These are phyloP conservation scores for Hymenochaete sp. DNA, from an alignment of 1,284 basidiomycete genomes.

Conservation along the genomic window DNA sequence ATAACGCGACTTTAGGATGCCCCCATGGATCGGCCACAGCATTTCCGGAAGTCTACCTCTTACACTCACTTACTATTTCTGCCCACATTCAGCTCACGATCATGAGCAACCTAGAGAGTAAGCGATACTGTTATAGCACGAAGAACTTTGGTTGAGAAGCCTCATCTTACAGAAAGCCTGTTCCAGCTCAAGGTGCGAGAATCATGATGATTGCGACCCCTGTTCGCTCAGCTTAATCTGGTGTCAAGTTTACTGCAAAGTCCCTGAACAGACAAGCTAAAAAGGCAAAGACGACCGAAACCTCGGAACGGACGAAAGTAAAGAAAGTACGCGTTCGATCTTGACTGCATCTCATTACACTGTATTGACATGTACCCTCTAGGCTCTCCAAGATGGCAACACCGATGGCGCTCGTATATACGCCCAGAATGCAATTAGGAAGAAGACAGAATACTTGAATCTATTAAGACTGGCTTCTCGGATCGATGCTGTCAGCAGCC, in stretches of 20 bases:
- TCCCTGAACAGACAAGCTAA: conserved; percentile 85
- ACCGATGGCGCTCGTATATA: conserved; percentile 98
- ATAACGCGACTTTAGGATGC: neutral
- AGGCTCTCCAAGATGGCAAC: conserved; percentile 97
- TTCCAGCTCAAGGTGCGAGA: conserved; percentile 85
- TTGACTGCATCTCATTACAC: neutral
- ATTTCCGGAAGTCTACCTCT: neutral
- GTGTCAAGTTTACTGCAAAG: conserved; percentile 86
- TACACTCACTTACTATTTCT: neutral
- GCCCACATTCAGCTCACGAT: conserved; percentile 12
- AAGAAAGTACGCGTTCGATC: conserved; percentile 62
- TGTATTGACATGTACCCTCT: conserved; percentile 7
- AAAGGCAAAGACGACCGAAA: conserved; percentile 93
- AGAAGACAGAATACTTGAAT: conserved; percentile 94
- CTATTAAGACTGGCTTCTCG: conserved; percentile 80
- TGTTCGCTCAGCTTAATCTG: neutral
- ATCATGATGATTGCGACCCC: conserved; percentile 20
- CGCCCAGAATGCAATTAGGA: conserved; percentile 95
- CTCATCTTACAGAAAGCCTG: conserved; percentile 66
- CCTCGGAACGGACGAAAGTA: conserved; percentile 73
- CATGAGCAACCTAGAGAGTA: conserved; percentile 90
- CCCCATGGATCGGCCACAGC: neutral
- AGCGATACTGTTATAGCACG: conserved; percentile 26
- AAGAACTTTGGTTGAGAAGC: neutral
- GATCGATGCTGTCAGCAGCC: conserved; percentile 93